phyloP scores from a whole-genome alignment of 768 basidiomycete genomes.

The Suillus ampliporus region DNA sequence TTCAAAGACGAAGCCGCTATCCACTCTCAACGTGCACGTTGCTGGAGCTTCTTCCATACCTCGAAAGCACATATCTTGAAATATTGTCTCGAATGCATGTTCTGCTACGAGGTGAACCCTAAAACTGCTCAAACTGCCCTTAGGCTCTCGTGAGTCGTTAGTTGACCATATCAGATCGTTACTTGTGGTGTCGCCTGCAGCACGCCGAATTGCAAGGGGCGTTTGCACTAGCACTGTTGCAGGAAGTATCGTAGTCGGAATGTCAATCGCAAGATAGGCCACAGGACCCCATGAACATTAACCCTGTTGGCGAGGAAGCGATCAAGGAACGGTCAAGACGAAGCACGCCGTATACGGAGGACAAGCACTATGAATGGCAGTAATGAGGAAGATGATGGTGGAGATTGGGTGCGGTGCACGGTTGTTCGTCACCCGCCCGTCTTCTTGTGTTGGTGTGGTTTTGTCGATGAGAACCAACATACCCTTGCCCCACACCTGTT shows the following conservation, averaged over 20 bases:
- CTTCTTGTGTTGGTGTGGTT: too few relatives aligned
- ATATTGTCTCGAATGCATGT: slow-evolving; percentile 74
- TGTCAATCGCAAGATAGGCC: too few relatives aligned
- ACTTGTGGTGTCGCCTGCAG: slow-evolving; percentile 72
- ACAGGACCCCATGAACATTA: too few relatives aligned
- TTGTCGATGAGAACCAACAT: too few relatives aligned
- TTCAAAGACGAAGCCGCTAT: slow-evolving; percentile 66
- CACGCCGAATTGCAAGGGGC: slow-evolving; percentile 63
- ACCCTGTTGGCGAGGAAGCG: too few relatives aligned
- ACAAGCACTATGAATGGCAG: too few relatives aligned
- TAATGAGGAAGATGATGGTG: too few relatives aligned
- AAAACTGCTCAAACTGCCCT: background rate
- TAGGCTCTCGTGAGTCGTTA: slow-evolving; percentile 3
- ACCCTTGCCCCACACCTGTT: too few relatives aligned
- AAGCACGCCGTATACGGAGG: too few relatives aligned
- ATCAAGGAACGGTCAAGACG: too few relatives aligned
- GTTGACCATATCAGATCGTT: slow-evolving; percentile 51
- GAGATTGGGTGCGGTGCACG: too few relatives aligned
- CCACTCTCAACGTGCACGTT: slow-evolving; percentile 77
- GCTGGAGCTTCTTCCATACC: slow-evolving; percentile 74
- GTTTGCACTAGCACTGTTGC: slow-evolving; percentile 72
- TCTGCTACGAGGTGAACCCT: slow-evolving; percentile 67
- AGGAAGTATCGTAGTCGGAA: slow-evolving; percentile 50
- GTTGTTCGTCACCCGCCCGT: too few relatives aligned
- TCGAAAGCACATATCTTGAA: slow-evolving; percentile 74